These are phyloP conservation scores for Malus hybrid DNA, from an alignment of 331 rosid genomes.

Conservation along the genomic window DNA sequence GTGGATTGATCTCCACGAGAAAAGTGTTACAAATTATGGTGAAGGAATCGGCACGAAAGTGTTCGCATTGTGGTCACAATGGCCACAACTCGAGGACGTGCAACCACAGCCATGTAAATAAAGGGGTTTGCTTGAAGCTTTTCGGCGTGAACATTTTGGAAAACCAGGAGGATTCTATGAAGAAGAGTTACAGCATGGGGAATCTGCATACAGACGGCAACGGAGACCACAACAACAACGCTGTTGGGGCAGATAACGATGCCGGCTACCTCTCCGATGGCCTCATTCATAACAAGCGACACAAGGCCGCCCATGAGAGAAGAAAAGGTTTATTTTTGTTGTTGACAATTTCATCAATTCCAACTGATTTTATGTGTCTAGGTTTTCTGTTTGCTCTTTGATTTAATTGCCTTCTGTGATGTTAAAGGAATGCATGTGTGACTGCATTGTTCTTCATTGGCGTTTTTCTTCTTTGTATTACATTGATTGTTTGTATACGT, in stretches of 20 bases:
- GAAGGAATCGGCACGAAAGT: conserved; percentile 30
- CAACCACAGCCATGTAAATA: neutral
- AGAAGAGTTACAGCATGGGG: conserved; percentile 31
- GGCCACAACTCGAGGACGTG: conserved; percentile 40
- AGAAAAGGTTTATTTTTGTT: conserved; percentile 27
- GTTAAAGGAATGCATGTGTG: too few species aligned
- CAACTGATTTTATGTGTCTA: neutral
- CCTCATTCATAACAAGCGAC: conserved; percentile 23
- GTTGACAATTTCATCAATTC: neutral
- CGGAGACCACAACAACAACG: neutral
- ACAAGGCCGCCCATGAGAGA: conserved; percentile 28
- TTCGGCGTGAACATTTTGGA: conserved; percentile 47
- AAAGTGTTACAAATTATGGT: conserved; percentile 14
- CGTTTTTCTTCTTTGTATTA: neutral
- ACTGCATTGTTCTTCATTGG: neutral
- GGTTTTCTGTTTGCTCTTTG: neutral
- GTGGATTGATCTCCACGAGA: neutral
- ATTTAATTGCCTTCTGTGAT: neutral
- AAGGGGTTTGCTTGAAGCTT: conserved; percentile 22
- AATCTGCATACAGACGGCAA: conserved; percentile 14
- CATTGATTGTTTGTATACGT: neutral
- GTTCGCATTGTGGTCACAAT: conserved; percentile 33
- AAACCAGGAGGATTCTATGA: conserved; percentile 2
- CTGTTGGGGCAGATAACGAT: conserved; percentile 9
- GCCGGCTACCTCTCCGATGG: conserved; percentile 42